Conservation (phyloP, 371 early-diverging fungal genomes). For the Chytridiales sp. region DNA sequence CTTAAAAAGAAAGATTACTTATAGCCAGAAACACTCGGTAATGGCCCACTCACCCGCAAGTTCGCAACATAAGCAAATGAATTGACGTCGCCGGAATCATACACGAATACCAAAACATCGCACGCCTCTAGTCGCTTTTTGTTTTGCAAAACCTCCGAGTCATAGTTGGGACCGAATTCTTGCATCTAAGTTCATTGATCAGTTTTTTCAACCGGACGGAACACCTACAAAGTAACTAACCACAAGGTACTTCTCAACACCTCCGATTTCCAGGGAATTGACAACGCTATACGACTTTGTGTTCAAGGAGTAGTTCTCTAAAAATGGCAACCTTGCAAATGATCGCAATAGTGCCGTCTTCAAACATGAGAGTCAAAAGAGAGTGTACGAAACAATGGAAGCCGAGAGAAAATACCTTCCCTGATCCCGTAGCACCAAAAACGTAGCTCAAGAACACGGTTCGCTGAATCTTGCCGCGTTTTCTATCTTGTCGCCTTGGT, state of each 20-base stretch:
- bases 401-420: slow-evolving; percentile 65
- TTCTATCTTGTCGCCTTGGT: slow-evolving; percentile 65
- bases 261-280: slow-evolving; percentile 91
- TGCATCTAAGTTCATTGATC: slow-evolving; percentile 67
- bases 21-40: not conserved
- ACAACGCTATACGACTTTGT: slow-evolving; percentile 75
- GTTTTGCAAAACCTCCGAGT: slow-evolving; percentile 75
- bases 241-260: slow-evolving; percentile 90
- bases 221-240: slow-evolving; percentile 43
- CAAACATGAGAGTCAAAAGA: not conserved
- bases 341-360: slow-evolving; percentile 80
- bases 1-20: slow-evolving; percentile 28
- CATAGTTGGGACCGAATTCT: slow-evolving; percentile 78
- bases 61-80: slow-evolving; percentile 90
- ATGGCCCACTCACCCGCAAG: slow-evolving; percentile 63
- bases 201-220: not conserved
- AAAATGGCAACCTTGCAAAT: slow-evolving; percentile 80
- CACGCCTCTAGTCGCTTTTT: slow-evolving; percentile 78
- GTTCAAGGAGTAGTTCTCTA: slow-evolving; percentile 73
- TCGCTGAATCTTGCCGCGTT: slow-evolving; percentile 79
- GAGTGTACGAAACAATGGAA: not conserved
- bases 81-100: slow-evolving; percentile 89
- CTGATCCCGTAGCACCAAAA: slow-evolving; percentile 89
- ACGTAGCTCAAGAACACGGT: slow-evolving; percentile 91
- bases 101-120: slow-evolving; percentile 91